These are phyloP conservation scores for Malassezia cuniculi DNA, from an alignment of 1,284 basidiomycete genomes.

Conservation along the genomic window DNA sequence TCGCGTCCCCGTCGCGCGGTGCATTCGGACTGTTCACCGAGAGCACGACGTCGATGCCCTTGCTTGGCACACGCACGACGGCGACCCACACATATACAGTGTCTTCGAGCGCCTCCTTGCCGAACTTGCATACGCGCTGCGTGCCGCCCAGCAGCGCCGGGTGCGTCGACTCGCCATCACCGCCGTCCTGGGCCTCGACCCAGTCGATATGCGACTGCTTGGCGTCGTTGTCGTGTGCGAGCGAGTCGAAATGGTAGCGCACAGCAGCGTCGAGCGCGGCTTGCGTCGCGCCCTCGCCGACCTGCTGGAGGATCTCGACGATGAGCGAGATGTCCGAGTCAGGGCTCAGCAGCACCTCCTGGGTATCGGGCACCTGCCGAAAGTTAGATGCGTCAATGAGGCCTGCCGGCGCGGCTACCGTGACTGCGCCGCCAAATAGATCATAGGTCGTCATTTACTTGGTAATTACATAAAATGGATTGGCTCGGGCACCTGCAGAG, in stretches of 20 bases:
- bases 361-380: constrained; percentile 89
- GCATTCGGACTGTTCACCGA: constrained; percentile 33
- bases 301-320: constrained; percentile 68
- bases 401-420: constrained; percentile 1
- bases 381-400: constrained; percentile 53
- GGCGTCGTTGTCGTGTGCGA: constrained; percentile 84
- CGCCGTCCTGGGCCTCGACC: constrained; percentile 34
- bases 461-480: no score
- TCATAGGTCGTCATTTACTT: no score
- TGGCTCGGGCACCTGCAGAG: no score
- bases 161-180: constrained; percentile 15
- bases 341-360: constrained; percentile 77
- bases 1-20: neutral
- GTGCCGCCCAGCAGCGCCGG: constrained; percentile 24
- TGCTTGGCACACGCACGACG: constrained; percentile 31
- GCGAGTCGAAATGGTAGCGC: constrained; percentile 74
- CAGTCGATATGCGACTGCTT: constrained; percentile 49
- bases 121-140: constrained; percentile 36
- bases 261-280: constrained; percentile 47
- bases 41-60: constrained; percentile 37
- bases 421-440: constrained; percentile 13
- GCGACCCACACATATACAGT: constrained; percentile 32
- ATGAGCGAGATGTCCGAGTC: constrained; percentile 64
- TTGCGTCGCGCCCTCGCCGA: constrained; percentile 52
- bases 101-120: constrained; percentile 20